Evolutionary conservation across 768 basidiomycete genomes (phyloP), one percentile per base, ranked within the genome.

Genomic region (Mycena galopus): DNA sequence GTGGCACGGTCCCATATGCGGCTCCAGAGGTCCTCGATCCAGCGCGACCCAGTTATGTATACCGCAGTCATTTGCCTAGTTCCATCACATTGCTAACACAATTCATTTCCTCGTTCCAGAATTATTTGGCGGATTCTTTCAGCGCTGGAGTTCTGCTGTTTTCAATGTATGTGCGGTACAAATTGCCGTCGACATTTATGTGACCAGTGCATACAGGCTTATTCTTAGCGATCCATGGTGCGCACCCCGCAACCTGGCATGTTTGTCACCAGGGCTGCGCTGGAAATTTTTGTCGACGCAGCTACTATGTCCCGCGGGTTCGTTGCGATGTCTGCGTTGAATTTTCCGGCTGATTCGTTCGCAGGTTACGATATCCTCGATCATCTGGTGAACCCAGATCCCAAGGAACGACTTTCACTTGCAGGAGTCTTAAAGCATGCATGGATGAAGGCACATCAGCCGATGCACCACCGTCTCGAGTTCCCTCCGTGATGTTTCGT

Each of bases 91-190:
- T 47, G 21, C n/a, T n/a, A 8, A 47, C n/a, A 19, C 11, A 47
- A n/a, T 16, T 7, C 21, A 47, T 47, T 8, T 47, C n/a, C 44
- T 47, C n/a, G n/a, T 47, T 47, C n/a, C 21, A 47, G 44, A 71
- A 69, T 27, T 37, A 69, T 23, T 58, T 51, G 12, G 67, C 60
- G 14, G 74, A 75, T 42, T 66, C 67, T 33, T 75, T 61, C 19
- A 72, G 71, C 21, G 64, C 60, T 2, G 74, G 71, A 10, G n/a
- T 75, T 29, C 62, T 75, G 23, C 21, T 75, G 27, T 72, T 72
- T n/a, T 14, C 63, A 1, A 62, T 75, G 74, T 75, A 62, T 72
- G 67, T 69, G 23, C 56, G 23, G n/a, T 51, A 11, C 25, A 25
- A 25, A 2, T 19, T 53, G 9, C 35, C 9, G 30, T 29, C 14